phyloP scores from a whole-genome alignment of 495 filamentous ascomycete genomes.

The Neurospora sp. region DNA sequence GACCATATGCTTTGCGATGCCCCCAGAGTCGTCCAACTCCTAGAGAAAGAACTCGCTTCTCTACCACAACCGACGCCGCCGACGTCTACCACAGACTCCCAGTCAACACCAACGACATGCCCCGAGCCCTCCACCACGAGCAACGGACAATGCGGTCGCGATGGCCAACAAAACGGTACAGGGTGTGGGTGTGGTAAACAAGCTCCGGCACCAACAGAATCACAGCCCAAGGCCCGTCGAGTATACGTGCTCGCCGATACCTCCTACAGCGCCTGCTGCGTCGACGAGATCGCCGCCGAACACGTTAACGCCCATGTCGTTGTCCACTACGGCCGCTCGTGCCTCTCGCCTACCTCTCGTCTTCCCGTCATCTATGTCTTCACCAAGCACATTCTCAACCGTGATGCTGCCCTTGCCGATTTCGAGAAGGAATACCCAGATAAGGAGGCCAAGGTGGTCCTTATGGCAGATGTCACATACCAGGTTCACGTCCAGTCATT shows the following conservation, averaged over 20 bases:
- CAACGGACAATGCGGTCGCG: neutral
- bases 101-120: neutral
- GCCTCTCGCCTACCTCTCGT: constrained; percentile 80
- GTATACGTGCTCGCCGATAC: constrained; percentile 90
- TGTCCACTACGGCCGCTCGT: constrained; percentile 90
- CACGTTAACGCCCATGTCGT: constrained; percentile 86
- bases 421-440: constrained; percentile 63
- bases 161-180: neutral
- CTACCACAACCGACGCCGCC: neutral
- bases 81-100: neutral
- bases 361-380: constrained; percentile 91
- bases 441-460: constrained; percentile 52
- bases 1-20: constrained; percentile 84
- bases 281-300: constrained; percentile 94
- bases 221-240: constrained; percentile 9
- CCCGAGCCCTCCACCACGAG: neutral
- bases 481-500: constrained; percentile 55
- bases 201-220: neutral
- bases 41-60: constrained; percentile 47
- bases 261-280: constrained; percentile 93
- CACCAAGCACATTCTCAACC: constrained; percentile 56
- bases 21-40: constrained; percentile 62
- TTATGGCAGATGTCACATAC: constrained; percentile 89
- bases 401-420: constrained; percentile 43
- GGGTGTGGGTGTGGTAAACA: neutral